These are phyloP conservation scores for Diaporthe velutina DNA, from an alignment of 2,329 filamentous ascomycete species.

Conservation along the genomic window DNA sequence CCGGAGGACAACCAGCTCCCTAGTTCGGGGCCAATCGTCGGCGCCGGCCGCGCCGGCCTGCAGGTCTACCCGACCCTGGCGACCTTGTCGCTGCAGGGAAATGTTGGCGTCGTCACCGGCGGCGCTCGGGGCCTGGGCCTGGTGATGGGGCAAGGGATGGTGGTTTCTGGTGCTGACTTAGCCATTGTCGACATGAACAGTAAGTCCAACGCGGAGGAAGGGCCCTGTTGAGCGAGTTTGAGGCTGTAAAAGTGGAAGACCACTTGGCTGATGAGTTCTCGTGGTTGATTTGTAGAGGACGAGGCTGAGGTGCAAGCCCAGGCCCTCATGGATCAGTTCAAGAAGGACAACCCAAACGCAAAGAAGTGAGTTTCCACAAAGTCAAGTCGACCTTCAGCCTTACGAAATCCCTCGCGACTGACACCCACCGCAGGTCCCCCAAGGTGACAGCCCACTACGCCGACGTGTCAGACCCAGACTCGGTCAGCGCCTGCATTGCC, in stretches of 20 bases:
- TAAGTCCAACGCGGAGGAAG: constrained; percentile 57
- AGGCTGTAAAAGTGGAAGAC: background rate
- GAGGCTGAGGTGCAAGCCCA: constrained; percentile 84
- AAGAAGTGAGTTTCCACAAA: constrained; percentile 64
- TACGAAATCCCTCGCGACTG: background rate
- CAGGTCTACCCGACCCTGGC: constrained; percentile 89
- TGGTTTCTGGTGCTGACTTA: constrained; percentile 88
- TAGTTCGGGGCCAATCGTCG: constrained; percentile 76
- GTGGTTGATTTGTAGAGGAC: constrained; percentile 68
- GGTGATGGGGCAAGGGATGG: constrained; percentile 93
- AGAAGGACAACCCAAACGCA: constrained; percentile 82
- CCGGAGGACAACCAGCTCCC: constrained; percentile 82
- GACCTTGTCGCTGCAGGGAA: constrained; percentile 87
- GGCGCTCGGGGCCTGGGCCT: constrained; percentile 90
- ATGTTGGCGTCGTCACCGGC: constrained; percentile 88
- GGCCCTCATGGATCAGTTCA: constrained; percentile 81
- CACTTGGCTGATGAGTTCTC: constrained; percentile 7
- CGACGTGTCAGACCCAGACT: constrained; percentile 85
- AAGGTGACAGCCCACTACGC: constrained; percentile 91
- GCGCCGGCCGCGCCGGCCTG: constrained; percentile 74
- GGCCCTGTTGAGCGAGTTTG: background rate
- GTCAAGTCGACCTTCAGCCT: background rate
- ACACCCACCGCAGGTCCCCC: constrained; percentile 67
- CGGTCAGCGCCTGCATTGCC: constrained; percentile 79
- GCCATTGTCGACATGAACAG: constrained; percentile 96